Conservation (phyloP, 352 stramenopile genomes). For the Thalassiosira oceanica region DNA sequence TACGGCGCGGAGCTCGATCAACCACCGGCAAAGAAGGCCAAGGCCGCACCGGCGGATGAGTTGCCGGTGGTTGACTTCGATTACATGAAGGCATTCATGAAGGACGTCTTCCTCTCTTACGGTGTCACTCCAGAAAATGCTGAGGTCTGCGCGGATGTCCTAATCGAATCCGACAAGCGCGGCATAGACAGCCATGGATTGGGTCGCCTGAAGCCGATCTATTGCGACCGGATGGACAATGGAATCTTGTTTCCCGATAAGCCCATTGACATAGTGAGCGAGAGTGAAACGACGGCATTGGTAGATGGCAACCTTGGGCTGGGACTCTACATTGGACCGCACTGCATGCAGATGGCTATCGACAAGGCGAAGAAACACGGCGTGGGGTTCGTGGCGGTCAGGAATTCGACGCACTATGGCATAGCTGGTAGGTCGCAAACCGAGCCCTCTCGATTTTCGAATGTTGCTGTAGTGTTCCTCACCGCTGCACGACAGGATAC, state of each 20-base stretch:
- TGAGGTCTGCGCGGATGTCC: slow-evolving; percentile 58
- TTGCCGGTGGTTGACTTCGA: slow-evolving; percentile 61
- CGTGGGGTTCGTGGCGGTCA: slow-evolving; percentile 61
- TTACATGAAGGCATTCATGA: slow-evolving; percentile 72
- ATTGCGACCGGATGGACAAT: slow-evolving; percentile 72
- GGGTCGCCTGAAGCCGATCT: slow-evolving; percentile 66
- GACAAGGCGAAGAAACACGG: slow-evolving; percentile 72
- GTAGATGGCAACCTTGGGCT: slow-evolving; percentile 61
- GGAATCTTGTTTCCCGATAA: slow-evolving; percentile 60
- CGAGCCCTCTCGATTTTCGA: too few species aligned
- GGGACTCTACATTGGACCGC: slow-evolving; percentile 66
- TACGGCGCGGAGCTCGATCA: slow-evolving; percentile 30
- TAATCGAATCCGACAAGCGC: slow-evolving; percentile 69
- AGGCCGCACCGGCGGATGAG: slow-evolving; percentile 11
- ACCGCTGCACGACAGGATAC: too few species aligned
- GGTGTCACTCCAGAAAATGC: slow-evolving; percentile 47
- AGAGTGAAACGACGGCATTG: slow-evolving; percentile 56
- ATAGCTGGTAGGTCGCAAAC: too few species aligned
- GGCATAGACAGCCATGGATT: slow-evolving; percentile 69
- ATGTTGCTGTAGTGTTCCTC: too few species aligned
- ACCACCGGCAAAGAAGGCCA: slow-evolving; percentile 18
- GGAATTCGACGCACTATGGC: slow-evolving; percentile 73
- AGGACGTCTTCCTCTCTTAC: slow-evolving; percentile 62
- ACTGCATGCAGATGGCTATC: slow-evolving; percentile 77
- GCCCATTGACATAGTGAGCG: slow-evolving; percentile 58